These are phyloP conservation scores for Chlorella sp. DNA, from an alignment of 139 green algal species.

Conservation along the genomic window DNA sequence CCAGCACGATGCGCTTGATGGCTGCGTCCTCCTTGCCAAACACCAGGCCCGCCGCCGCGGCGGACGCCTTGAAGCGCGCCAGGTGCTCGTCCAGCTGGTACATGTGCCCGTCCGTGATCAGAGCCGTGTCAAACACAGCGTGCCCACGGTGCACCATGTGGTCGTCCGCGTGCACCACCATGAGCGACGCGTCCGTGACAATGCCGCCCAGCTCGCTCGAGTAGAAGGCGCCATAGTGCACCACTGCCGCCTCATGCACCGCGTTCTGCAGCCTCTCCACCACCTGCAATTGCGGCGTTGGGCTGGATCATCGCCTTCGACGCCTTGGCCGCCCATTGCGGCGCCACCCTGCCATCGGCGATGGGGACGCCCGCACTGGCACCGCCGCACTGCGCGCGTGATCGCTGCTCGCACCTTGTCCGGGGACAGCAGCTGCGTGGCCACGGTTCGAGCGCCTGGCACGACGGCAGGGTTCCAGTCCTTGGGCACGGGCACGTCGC, in stretches of 20 bases:
- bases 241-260: not conserved
- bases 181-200: conserved; percentile 64
- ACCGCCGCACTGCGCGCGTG: too few species aligned
- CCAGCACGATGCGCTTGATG: conserved; percentile 61
- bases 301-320: too few species aligned
- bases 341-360: too few species aligned
- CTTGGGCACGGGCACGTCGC: not conserved
- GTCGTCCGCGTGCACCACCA: conserved; percentile 81
- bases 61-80: conserved; percentile 41
- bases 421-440: conserved; percentile 30
- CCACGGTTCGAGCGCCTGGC: conserved; percentile 21
- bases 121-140: conserved; percentile 72
- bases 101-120: conserved; percentile 60
- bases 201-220: conserved; percentile 75
- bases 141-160: conserved; percentile 83
- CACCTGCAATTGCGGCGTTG: too few species aligned
- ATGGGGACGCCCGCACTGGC: not conserved
- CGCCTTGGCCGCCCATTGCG: not conserved
- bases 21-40: conserved; percentile 39
- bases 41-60: conserved; percentile 44
- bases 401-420: conserved; percentile 33
- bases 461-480: conserved; percentile 17
- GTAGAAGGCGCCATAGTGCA: conserved; percentile 65
- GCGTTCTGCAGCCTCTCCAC: conserved; percentile 22
- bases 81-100: conserved; percentile 75